Conservation (phyloP, 495 filamentous ascomycete genomes). For the Podospora sp. region DNA sequence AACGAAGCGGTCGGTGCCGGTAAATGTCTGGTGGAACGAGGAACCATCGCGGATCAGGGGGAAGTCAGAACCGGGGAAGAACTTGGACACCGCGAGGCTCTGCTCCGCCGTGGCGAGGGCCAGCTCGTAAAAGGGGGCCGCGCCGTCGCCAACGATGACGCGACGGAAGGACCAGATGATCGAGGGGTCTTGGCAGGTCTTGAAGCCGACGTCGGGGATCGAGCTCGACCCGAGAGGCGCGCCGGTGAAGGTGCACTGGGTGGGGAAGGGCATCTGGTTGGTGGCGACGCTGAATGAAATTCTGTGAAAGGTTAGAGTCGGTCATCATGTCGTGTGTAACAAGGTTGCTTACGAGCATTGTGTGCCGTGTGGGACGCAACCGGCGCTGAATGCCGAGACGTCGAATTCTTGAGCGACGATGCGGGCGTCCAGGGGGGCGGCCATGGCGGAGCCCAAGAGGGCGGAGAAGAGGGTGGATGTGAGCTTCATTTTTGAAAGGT, state of each 20-base stretch:
- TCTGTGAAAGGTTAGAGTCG: conserved; percentile 8
- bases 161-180: conserved; percentile 30
- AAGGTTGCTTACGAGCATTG: conserved; percentile 31
- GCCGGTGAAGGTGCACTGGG: conserved; percentile 25
- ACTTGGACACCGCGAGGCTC: conserved; percentile 24
- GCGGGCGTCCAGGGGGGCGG: conserved; percentile 26
- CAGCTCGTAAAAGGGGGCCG: conserved; percentile 25
- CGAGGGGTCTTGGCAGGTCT: conserved; percentile 23
- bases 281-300: conserved; percentile 29
- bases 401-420: conserved; percentile 30
- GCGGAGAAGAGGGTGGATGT: conserved; percentile 14
- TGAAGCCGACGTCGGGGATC: conserved; percentile 27
- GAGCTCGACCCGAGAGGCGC: conserved; percentile 18
- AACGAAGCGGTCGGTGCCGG: conserved; percentile 21
- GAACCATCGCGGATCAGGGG: conserved; percentile 23
- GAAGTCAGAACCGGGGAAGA: conserved; percentile 23
- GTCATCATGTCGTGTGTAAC: background rate
- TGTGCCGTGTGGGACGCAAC: conserved; percentile 37
- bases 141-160: background rate
- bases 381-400: conserved; percentile 33
- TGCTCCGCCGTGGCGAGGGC: conserved; percentile 26
- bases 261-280: conserved; percentile 30
- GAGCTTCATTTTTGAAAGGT: conserved; percentile 24
- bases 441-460: conserved; percentile 23
- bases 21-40: conserved; percentile 24